Evolutionary conservation across 2,329 filamentous ascomycete genomes (phyloP), one percentile per base, ranked within the genome.

Genomic region (Fusarium udum): DNA sequence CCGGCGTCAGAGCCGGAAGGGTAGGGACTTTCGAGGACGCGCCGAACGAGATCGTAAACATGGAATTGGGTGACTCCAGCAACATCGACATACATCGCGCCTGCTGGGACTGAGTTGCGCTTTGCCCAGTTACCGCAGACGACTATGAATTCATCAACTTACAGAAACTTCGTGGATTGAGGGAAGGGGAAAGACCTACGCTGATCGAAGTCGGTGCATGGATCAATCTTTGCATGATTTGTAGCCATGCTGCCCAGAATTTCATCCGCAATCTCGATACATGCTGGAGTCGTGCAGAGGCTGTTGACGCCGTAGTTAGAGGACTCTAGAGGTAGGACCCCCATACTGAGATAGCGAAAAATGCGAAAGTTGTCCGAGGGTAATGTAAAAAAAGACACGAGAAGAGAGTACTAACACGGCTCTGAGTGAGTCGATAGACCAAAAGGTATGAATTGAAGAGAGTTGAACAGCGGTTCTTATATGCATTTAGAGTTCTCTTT

Each of bases 1-100:
- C 61, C 72, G 6, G 56, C 61, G 7, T 64, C 39, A 4, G 62
- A 40, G 83, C 88, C 93, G 91, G 67, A 89, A 7, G 90, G 89
- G 67, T 90, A 92, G 36, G 87, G 86, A 71, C 87, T 85, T 37
- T 71, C 70, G 18, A 73, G 48, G 0, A 74, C 57, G 11, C 28
- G 36, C 12, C 58, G 58, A 7, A 34, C 28, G 9, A 61, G 36
- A 10, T 61, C 36, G n/a, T 61, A 34, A 13, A 55, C 36, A 16
- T 61, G 57, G 2, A 1, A 18, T 18, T 52, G 43, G 34, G n/a
- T 13, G 1, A 24, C 15, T 7, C 26, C 32, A 1, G 32, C 26
- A 1, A 31, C 22, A 15, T 60, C 42, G 15, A 34, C 10, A 18
- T 16, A 52, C 10, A 7, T 11, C 1, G 28, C 24, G 1, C 34